Conservation (phyloP, 2,329 filamentous ascomycete species). For the Elsinoe fawcettii region DNA sequence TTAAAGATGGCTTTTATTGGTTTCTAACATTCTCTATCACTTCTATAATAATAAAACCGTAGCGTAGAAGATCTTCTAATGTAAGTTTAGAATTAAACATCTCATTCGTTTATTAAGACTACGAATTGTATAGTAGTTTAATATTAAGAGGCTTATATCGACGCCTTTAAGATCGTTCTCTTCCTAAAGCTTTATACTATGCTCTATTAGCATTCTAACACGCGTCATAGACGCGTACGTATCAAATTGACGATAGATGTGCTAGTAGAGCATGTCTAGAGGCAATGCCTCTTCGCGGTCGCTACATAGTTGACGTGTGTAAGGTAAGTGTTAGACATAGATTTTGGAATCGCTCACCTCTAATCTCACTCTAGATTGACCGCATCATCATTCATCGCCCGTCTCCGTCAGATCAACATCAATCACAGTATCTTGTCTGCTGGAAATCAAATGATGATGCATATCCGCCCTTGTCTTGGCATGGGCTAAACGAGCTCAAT, state of each 20-base stretch:
- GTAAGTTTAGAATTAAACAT: too few relatives aligned
- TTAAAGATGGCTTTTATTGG: not conserved
- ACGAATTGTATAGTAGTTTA: not conserved
- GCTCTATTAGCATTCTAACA: not conserved
- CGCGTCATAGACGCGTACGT: not conserved
- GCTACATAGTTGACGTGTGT: not conserved
- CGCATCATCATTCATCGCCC: conserved; percentile 9
- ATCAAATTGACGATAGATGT: not conserved
- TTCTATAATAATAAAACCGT: too few relatives aligned
- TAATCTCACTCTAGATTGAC: not conserved
- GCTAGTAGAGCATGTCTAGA: not conserved
- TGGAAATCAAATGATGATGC: conserved; percentile 30
- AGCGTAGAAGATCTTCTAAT: too few relatives aligned
- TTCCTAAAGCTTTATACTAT: not conserved
- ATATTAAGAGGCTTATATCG: too few relatives aligned
- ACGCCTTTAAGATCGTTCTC: too few relatives aligned
- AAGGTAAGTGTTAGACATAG: not conserved
- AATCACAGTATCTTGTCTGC: conserved; percentile 34
- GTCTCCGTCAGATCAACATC: not conserved
- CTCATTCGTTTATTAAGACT: too few relatives aligned
- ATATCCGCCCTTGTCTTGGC: conserved; percentile 36
- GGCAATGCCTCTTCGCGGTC: not conserved
- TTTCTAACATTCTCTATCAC: not conserved
- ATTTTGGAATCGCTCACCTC: not conserved
- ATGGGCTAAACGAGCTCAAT: conserved; percentile 34